Base-by-base conservation (phyloP, 169 alveolate species). In the Blepharisma undulans region DNA sequence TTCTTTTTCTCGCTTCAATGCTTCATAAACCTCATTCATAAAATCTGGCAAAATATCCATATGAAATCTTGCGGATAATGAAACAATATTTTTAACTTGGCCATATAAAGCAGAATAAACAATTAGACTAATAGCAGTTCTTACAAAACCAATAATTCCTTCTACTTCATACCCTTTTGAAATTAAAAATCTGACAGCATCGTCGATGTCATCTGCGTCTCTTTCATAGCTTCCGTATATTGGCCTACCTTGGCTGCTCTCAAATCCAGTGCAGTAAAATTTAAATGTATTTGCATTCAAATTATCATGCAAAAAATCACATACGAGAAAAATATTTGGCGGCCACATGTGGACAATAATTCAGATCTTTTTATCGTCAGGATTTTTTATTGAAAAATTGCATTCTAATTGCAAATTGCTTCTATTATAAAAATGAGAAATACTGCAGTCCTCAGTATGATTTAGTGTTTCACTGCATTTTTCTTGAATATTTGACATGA, bases 91-190 rank as follows among this genome's bases (percentile, higher is more conserved):
- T 25, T 21, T 25, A 10, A 82, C 89, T 14, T 59, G 78, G 16
- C 61, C 33, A 8, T 48, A 82, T 25, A 82, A 19, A 16, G 89
- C 72, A 22, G 89, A 82, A 60, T 82, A 59, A n/a, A 82, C 36
- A 21, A 82, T 36, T 25, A n/a, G 22, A 10, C 8, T 30, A 59
- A 1, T 30, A 8, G 78, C 89, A 14, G 78, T 19, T 30, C 36
- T 82, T 22, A 78, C 32, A 60, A 34, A 78, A 12, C 89, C 89
- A 36, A 82, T 82, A 21, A 82, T 22, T 8, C 89, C 29, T 21
- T 25, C 34, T 7, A 82, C 89, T n/a, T n/a, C 14, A 60, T 32
- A 82, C 16, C 76, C 76, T n/a, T 6, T 2, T 1, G 72, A 21
- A 34, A 3, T 5, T 21, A 22, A 22, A 27, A 22, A 82, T 21